A percentile compares a stretch with the other conserved stretches of the same genome.
These are phyloP conservation scores for Kondoa subrosea DNA, from an alignment of 768 basidiomycete species.

Conservation along the genomic window DNA sequence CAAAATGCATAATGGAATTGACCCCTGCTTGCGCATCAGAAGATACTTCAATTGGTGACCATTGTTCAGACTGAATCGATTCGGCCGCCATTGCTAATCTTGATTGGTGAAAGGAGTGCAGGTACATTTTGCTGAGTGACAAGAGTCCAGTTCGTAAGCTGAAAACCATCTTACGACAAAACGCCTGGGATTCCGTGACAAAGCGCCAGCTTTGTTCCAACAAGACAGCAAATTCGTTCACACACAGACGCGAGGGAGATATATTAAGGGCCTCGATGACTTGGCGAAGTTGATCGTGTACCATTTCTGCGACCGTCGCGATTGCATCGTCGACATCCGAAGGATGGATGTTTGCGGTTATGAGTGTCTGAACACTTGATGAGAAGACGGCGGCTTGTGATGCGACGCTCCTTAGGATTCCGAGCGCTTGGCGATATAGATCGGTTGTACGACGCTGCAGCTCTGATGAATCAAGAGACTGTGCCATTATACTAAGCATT, in stretches of 20 bases:
- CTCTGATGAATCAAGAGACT: no score
- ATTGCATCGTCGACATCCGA: constrained; percentile 62
- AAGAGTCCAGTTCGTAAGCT: constrained; percentile 72
- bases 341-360: no score
- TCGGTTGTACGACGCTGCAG: no score
- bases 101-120: constrained; percentile 67
- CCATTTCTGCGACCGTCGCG: constrained; percentile 62
- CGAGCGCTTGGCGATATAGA: no score
- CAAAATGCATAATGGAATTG: no score
- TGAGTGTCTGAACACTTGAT: no score
- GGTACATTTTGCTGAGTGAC: constrained; percentile 74
- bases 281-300: constrained; percentile 64
- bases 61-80: constrained; percentile 86
- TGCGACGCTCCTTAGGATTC: no score
- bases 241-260: constrained; percentile 53
- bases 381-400: no score
- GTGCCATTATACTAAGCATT: no score
- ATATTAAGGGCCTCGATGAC: constrained; percentile 73
- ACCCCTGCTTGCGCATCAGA: no score
- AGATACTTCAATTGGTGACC: constrained; percentile 69
- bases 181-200: constrained; percentile 67
- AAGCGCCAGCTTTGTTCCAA: constrained; percentile 81
- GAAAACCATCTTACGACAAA: constrained; percentile 81
- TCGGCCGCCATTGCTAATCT: constrained; percentile 65
- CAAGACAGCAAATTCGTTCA: constrained; percentile 58